Conservation (phyloP, 2,329 filamentous ascomycete genomes). For the Golovinomyces cichoracearum region DNA sequence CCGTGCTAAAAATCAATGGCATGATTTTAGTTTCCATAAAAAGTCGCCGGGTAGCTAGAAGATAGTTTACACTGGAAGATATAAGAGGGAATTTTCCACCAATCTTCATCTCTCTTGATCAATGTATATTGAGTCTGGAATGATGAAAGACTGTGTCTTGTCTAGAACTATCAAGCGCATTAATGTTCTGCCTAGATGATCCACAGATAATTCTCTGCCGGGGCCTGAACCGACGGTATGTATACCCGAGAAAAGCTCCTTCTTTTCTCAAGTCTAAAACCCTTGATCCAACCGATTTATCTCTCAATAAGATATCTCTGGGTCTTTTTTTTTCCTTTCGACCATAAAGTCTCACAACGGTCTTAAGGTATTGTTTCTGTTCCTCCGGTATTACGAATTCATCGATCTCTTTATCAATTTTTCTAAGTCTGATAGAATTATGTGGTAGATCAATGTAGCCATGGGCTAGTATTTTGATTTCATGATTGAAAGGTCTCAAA, state of each 20-base stretch:
- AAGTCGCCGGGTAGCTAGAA: too few species aligned
- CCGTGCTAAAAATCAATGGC: too few species aligned
- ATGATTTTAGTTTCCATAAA: too few species aligned
- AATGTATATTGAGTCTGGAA: constrained; percentile 14
- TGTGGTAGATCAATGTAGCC: constrained; percentile 13
- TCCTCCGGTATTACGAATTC: constrained; percentile 12
- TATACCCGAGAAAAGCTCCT: constrained; percentile 72
- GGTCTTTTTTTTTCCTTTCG: constrained; percentile 48
- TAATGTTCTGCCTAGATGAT: constrained; percentile 2
- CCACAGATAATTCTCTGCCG: constrained; percentile 3
- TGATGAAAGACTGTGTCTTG: constrained; percentile 12
- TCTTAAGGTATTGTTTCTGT: constrained; percentile 15
- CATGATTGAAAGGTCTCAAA: constrained; percentile 14
- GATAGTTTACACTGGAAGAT: too few species aligned
- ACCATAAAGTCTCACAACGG: constrained; percentile 15
- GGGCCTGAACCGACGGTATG: constrained; percentile 34
- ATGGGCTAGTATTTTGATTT: constrained; percentile 14
- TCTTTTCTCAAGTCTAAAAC: constrained; percentile 62
- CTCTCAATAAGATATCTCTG: constrained; percentile 62
- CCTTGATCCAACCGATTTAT: constrained; percentile 34
- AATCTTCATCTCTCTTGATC: too few species aligned
- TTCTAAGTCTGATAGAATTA: constrained; percentile 11
- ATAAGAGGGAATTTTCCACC: too few species aligned
- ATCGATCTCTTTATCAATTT: constrained; percentile 15
- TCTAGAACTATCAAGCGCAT: constrained; percentile 3